These are phyloP conservation scores for Wallacemonas collosoma DNA, from an alignment of 208 protist genomes.

Conservation along the genomic window DNA sequence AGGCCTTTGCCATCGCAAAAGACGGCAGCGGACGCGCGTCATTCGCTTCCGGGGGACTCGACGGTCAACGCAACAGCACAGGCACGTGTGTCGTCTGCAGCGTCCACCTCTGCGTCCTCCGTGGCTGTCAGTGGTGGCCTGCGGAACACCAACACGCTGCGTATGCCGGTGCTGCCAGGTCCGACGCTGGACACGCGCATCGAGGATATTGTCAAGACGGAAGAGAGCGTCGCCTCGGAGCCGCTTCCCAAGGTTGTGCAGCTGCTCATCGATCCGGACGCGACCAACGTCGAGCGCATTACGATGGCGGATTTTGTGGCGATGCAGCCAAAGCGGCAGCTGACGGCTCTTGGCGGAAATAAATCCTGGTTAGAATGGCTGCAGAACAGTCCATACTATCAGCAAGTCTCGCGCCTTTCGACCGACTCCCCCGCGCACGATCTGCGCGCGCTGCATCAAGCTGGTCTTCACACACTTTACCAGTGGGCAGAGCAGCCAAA, in stretches of 20 bases:
- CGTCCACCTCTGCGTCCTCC: neutral
- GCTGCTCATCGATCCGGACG: constrained; percentile 76
- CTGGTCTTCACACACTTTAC: constrained; percentile 73
- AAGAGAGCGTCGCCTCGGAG: constrained; percentile 50
- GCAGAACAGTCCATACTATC: constrained; percentile 67
- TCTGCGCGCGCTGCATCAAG: constrained; percentile 60
- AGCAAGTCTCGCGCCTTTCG: constrained; percentile 65
- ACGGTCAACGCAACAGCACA: neutral
- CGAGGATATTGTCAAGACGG: constrained; percentile 67
- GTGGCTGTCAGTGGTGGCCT: neutral
- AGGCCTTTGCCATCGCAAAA: neutral
- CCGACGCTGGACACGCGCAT: constrained; percentile 68
- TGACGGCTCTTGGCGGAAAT: constrained; percentile 56
- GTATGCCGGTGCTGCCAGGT: constrained; percentile 33
- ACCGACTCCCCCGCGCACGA: constrained; percentile 65
- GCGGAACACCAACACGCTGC: constrained; percentile 28
- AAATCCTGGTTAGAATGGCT: constrained; percentile 81
- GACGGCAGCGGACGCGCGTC: too few relatives aligned
- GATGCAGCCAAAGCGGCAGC: constrained; percentile 80
- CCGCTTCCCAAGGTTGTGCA: constrained; percentile 66
- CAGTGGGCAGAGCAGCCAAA: constrained; percentile 82
- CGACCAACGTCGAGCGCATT: constrained; percentile 66
- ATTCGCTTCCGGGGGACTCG: neutral
- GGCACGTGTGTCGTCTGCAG: constrained; percentile 7
- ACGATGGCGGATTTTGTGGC: constrained; percentile 68